Conservation (phyloP, 768 basidiomycete species). For the Scleroderma bovista region DNA sequence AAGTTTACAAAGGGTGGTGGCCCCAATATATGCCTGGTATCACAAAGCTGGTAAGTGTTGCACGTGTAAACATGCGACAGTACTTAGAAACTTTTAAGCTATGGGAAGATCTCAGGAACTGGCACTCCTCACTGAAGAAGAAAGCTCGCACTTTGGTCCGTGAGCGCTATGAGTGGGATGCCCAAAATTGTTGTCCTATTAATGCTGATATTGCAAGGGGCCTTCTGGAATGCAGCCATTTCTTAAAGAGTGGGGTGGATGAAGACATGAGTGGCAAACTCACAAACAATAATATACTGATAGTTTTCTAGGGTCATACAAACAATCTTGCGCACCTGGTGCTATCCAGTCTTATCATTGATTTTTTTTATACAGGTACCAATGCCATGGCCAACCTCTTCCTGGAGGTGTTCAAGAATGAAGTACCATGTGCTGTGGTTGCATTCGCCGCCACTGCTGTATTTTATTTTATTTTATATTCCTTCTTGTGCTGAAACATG, state of each 20-base stretch:
- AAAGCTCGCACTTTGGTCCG: neutral
- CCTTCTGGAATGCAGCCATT: neutral
- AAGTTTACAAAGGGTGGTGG: too few species aligned
- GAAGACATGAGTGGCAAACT: neutral
- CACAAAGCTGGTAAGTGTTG: too few species aligned
- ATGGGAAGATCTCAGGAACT: neutral
- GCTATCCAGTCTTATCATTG: constrained; percentile 2
- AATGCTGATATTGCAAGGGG: constrained; percentile 1
- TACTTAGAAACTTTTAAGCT: too few species aligned
- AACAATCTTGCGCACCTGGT: constrained; percentile 7
- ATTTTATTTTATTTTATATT: neutral
- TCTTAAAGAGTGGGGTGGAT: constrained; percentile 1
- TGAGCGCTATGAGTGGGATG: constrained; percentile 5
- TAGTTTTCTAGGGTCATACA: constrained; percentile 1
- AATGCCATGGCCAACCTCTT: neutral
- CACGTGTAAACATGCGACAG: too few species aligned
- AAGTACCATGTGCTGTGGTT: constrained; percentile 1
- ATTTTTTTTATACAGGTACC: constrained; percentile 3
- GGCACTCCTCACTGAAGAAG: constrained; percentile 1
- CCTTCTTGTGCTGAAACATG: neutral
- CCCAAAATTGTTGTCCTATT: neutral
- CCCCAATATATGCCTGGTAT: too few species aligned
- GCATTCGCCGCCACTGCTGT: constrained; percentile 1
- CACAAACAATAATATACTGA: neutral
- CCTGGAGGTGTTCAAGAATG: constrained; percentile 1